Conservation (phyloP, 2,329 filamentous ascomycete species). For the Didymella pinodella region DNA sequence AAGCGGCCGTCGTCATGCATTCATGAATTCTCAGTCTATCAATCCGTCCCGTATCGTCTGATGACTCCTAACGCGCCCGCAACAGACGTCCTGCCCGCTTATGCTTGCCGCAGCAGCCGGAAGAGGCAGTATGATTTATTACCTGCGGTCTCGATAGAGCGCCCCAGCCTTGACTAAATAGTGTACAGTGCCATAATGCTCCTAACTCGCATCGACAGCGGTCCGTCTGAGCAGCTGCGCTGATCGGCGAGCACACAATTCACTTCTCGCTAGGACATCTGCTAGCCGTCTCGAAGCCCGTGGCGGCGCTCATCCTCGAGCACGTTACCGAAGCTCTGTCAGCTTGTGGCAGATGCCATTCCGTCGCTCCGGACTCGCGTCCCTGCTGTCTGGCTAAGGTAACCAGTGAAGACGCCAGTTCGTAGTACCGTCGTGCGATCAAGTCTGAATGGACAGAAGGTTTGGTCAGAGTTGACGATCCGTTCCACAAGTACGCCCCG, state of each 20-base stretch:
- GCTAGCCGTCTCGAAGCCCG: constrained; percentile 22
- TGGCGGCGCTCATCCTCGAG: constrained; percentile 12
- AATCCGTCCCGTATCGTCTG: constrained; percentile 21
- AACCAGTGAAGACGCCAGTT: constrained; percentile 20
- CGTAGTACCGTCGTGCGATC: constrained; percentile 19
- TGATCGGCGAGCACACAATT: constrained; percentile 39
- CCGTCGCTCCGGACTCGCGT: constrained; percentile 35
- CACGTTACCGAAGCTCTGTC: constrained; percentile 12
- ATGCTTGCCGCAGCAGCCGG: constrained; percentile 50
- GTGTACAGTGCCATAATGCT: constrained; percentile 1
- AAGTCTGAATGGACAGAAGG: constrained; percentile 28
- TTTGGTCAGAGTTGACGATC: constrained; percentile 38
- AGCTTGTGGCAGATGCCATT: constrained; percentile 26
- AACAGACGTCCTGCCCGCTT: constrained; percentile 24
- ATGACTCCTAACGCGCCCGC: constrained; percentile 18
- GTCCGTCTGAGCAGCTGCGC: constrained; percentile 25
- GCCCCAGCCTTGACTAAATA: constrained; percentile 15
- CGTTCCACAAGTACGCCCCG: constrained; percentile 48
- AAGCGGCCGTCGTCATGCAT: constrained; percentile 50
- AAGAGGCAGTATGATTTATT: constrained; percentile 42
- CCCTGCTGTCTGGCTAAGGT: constrained; percentile 31
- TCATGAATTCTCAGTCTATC: constrained; percentile 27
- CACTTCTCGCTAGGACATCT: constrained; percentile 29
- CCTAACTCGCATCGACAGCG: constrained; percentile 33
- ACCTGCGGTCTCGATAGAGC: constrained; percentile 34